Conservation (phyloP, 2,329 filamentous ascomycete genomes). For the Penicillium olsonii region DNA sequence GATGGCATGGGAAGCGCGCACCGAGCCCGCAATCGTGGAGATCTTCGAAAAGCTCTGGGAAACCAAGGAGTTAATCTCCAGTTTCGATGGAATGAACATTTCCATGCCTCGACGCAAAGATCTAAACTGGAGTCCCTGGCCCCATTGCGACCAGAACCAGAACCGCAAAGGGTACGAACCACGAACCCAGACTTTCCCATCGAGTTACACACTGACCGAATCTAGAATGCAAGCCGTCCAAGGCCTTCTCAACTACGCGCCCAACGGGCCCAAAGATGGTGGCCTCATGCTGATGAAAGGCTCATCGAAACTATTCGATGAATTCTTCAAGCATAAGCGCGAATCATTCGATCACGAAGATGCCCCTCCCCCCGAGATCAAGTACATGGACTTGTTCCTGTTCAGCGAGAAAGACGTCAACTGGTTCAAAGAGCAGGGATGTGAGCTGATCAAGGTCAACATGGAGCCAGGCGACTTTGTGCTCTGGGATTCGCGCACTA, state of each 20-base stretch:
- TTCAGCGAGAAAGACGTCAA: slow-evolving; percentile 47
- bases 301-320: slow-evolving; percentile 43
- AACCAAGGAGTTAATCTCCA: slow-evolving; percentile 22
- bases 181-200: too few relatives aligned
- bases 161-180: slow-evolving; percentile 39
- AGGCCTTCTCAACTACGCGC: slow-evolving; percentile 48
- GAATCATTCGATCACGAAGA: slow-evolving; percentile 20
- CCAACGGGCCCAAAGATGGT: slow-evolving; percentile 50
- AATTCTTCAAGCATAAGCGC: slow-evolving; percentile 47
- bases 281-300: slow-evolving; percentile 51
- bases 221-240: slow-evolving; percentile 36
- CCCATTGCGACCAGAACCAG: slow-evolving; percentile 48
- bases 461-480: slow-evolving; percentile 48
- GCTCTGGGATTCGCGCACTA: slow-evolving; percentile 50
- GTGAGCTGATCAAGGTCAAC: slow-evolving; percentile 42
- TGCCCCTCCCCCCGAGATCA: slow-evolving; percentile 26
- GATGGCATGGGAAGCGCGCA: slow-evolving; percentile 48
- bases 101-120: slow-evolving; percentile 46
- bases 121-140: slow-evolving; percentile 45
- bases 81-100: slow-evolving; percentile 41
- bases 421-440: slow-evolving; percentile 46
- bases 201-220: not conserved
- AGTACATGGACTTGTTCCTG: slow-evolving; percentile 43
- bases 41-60: slow-evolving; percentile 47
- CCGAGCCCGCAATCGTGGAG: slow-evolving; percentile 44